Evolutionary conservation across 331 rosid species (phyloP).

Genomic region (Acacia pycnantha): DNA sequence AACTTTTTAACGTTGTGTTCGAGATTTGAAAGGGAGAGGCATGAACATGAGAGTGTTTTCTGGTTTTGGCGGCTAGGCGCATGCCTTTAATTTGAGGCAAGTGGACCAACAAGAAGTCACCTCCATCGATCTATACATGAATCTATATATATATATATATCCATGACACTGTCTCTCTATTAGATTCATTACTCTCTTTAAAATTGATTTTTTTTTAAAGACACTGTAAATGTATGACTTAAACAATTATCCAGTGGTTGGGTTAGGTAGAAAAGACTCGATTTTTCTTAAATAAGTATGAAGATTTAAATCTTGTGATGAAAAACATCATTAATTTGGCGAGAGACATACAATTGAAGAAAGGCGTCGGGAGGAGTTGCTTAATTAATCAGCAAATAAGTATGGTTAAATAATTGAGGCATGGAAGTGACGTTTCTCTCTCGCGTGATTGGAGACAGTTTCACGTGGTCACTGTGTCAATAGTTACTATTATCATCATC

Average conservation of each 20-base stretch:
- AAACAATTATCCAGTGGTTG: not conserved
- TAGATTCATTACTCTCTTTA: not conserved
- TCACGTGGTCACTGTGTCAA: not conserved
- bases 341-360: not conserved
- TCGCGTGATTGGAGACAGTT: constrained; percentile 15
- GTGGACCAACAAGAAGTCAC: constrained; percentile 11
- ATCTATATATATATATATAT: no score
- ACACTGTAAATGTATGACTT: not conserved
- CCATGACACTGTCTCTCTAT: not conserved
- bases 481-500: not conserved
- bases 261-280: not conserved
- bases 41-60: constrained; percentile 1
- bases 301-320: not conserved
- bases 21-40: not conserved
- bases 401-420: not conserved
- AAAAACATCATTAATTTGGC: not conserved
- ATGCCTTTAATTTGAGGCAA: constrained; percentile 10
- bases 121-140: not conserved
- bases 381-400: not conserved
- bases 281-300: not conserved
- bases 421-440: not conserved
- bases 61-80: constrained; percentile 15
- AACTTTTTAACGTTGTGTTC: not conserved
- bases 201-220: not conserved
- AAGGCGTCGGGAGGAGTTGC: not conserved